Evolutionary conservation across 2,329 filamentous ascomycete genomes (phyloP).

Genomic region (Rhynchosporium secalis): DNA sequence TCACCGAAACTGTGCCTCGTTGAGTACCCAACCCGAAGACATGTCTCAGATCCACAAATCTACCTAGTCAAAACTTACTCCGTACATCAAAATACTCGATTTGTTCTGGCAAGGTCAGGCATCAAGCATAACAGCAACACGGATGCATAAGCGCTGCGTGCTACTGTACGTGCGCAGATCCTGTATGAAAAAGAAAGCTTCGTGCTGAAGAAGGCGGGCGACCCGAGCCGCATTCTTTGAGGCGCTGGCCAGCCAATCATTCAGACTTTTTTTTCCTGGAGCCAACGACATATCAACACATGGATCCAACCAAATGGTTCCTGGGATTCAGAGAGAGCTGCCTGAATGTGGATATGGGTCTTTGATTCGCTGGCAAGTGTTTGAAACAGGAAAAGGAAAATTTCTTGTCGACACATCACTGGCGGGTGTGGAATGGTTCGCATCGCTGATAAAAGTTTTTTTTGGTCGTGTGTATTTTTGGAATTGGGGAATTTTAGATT

Average conservation of each 20-base stretch:
- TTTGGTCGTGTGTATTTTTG: not conserved
- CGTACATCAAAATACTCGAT: not conserved
- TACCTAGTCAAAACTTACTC: too few species aligned
- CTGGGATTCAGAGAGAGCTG: not conserved
- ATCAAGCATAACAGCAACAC: not conserved
- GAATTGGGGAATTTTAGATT: conserved; percentile 1
- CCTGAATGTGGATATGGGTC: not conserved
- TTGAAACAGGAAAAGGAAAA: not conserved
- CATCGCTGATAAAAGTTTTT: not conserved
- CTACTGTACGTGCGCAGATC: not conserved
- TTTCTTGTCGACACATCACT: not conserved
- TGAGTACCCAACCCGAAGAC: not conserved
- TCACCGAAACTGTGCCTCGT: not conserved
- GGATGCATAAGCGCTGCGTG: not conserved
- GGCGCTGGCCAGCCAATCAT: conserved; percentile 17
- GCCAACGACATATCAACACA: not conserved
- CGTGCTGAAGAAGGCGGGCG: not conserved
- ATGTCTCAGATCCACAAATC: conserved; percentile 12
- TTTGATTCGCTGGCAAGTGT: not conserved
- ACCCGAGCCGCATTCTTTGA: conserved; percentile 6
- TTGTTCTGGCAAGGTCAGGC: not conserved
- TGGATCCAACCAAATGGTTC: not conserved
- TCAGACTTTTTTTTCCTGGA: conserved; percentile 4
- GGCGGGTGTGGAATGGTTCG: not conserved
- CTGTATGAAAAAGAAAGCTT: not conserved